Base-by-base conservation (phyloP, 1,139 yeast species). In the Insectozyma bohioensis region DNA sequence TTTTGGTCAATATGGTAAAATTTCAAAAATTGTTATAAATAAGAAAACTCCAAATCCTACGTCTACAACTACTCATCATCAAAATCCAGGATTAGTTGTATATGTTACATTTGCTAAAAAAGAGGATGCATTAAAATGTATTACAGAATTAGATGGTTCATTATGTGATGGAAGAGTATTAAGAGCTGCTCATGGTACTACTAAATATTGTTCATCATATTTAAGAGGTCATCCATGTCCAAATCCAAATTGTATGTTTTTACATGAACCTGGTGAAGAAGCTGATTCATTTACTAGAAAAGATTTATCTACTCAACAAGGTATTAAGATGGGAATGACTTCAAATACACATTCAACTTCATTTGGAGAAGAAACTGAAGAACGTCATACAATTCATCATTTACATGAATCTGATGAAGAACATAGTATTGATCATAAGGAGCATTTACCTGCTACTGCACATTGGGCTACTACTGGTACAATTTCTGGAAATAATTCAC, bases 211-310 rank as follows among this genome's bases (percentile, higher is more conserved):
- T 59, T 87, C 96, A 11, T 84, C 95, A 2, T 94, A 94, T 56
- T 69, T 94, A 45, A 76, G 97, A 45, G 97, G 97, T 24, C 95
- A 87, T 56, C 82, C 95, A 13, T 94, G 99, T 63, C 98, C 96
- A 40, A 94, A 94, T 60, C 98, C 98, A 41, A 88, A 88, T 56
- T 94, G 99, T 72, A 94, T 94, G 98, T 94, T 92, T 54, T 72
- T 94, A 50, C 99, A 94, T 57, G 98, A 94, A 59, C 98, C 98
- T 3, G 98, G 99, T 40, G 99, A 94, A 64, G 98, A 94, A 58
- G 97, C 97, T 1, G 98, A 94, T 52, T 83, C 95, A 6, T 92
- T 87, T 60, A 86, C 96, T 20, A 80, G 96, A 60, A 94, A 90
- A 56, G 97, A 90, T 54, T 72, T 88, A 54, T 81, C 90, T 10